Base-by-base conservation (phyloP, 257 asterid species). In the Thymus mandschuricus region DNA sequence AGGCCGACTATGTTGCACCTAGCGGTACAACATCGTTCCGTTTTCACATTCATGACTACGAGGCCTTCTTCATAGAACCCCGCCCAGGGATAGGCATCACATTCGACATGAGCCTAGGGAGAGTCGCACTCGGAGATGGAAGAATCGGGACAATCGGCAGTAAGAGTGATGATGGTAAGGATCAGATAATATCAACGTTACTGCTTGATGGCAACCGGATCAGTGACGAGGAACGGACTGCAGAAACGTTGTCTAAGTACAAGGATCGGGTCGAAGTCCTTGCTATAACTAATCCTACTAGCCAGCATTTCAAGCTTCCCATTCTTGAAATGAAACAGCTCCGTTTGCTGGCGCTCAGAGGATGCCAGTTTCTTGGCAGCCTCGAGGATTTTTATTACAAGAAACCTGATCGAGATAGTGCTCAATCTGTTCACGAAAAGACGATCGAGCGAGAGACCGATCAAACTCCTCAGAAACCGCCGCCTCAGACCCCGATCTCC, bases 321-420 rank as follows among this genome's bases (percentile, higher is more conserved):
- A 5, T 73, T 15, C 58, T 27, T 5, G 30, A 68, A 45, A 57
- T 66, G 78, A 6, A 1, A 34, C 63, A 71, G 10, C 81, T 76
- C 66, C 81, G 70, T 41, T 33, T 81, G 15, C 79, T 84, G 8
- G 81, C 80, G 70, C 81, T 84, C 2, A 54, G 89, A 75, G 83
- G 83, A 12, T 81, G 89, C n/a, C 40, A 67, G 13, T 75, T 64
- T 59, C 50, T 79, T 34, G 28, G 28, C 51, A 45, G 38, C 13
- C 28, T 62, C 33, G 75, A 71, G 2, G 34, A 3, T n/a, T 45
- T 44, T 48, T 61, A 56, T 15, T 0, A 5, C 30, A 60, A 15
- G 8, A 57, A 57, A 30, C 7, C 3, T 6, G 27, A 57, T 11
- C 3, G 30, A 30, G 40, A 57, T 41, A 31, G 4, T 0, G 62